phyloP scores from a whole-genome alignment of 2,329 filamentous ascomycete species.

The Blumeriella jaapii region DNA sequence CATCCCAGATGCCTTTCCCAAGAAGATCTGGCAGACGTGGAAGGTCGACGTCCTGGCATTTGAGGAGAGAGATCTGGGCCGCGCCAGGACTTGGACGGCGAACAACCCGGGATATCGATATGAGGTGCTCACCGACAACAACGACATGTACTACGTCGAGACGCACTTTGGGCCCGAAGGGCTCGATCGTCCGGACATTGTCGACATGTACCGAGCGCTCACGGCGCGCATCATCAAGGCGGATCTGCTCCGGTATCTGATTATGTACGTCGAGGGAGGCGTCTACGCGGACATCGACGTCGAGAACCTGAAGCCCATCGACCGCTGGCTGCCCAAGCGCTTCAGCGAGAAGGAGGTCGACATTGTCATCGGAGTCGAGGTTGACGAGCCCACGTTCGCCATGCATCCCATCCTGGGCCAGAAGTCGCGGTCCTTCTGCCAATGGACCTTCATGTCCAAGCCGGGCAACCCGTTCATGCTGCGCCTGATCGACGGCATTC shows the following conservation, averaged over 20 bases:
- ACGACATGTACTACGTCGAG: constrained; percentile 56
- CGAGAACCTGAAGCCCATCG: constrained; percentile 39
- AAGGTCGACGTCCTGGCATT: constrained; percentile 57
- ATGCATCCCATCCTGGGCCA: constrained; percentile 54
- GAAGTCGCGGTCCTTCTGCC: constrained; percentile 61
- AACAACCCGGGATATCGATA: constrained; percentile 53
- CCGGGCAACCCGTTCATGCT: constrained; percentile 58
- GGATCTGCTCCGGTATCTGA: constrained; percentile 52
- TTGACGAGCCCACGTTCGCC: constrained; percentile 55
- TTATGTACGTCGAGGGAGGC: constrained; percentile 48
- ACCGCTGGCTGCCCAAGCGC: constrained; percentile 49
- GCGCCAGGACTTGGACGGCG: constrained; percentile 51
- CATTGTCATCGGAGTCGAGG: constrained; percentile 59
- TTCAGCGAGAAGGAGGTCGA: constrained; percentile 55
- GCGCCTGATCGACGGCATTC: constrained; percentile 54
- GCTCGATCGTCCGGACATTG: constrained; percentile 55
- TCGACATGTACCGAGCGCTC: constrained; percentile 47
- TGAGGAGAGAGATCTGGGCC: constrained; percentile 48
- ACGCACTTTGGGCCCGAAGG: constrained; percentile 53
- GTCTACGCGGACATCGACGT: constrained; percentile 50
- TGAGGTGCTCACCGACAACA: constrained; percentile 45
- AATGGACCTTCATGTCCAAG: constrained; percentile 66
- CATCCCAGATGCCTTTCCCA: constrained; percentile 36
- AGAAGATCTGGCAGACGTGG: constrained; percentile 71
- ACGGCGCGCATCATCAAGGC: constrained; percentile 56